Evolutionary conservation across 106 monocot species (phyloP), one percentile per base, ranked within the genome.

Genomic region (Dendrobium huoshanense): DNA sequence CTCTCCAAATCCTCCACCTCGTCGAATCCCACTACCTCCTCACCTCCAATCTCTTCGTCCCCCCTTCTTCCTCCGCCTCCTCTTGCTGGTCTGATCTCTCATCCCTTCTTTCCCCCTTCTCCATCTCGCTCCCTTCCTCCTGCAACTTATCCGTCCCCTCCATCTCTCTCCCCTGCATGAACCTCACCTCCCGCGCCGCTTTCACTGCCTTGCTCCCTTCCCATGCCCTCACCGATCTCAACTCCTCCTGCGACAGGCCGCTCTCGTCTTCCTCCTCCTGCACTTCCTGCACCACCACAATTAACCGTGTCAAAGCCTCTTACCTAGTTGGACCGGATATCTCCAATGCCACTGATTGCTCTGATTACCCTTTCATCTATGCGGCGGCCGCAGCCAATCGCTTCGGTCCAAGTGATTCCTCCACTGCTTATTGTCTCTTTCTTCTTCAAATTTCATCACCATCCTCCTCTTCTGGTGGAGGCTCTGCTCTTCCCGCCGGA

Each of bases 161-260:
- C 77, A 81, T 94, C 83, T 88, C 94, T 68, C 72, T 58, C 22
- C 85, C 86, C 2, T 97, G 96, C 90, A 88, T 88, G 90, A 92
- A 94, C 92, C 83, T 94, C 78, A 75, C 90, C 41, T 80, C 94
- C 44, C 79, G 80, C 27, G 9, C 83, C 73, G 79, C 78, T 7
- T 97, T 94, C 82, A 86, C 90, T 51, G 65, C 82, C 29, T 20
- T 67, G 33, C 88, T 94, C 17, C 83, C 84, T 0, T 2, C 72
- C 42, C 55, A 87, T 41, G 80, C 86, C 10, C 75, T 86, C 33
- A 42, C 24, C 17, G 87, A 87, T 67, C 78, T 91, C 75, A 24
- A 17, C 78, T 33, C 9, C 22, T 48, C 17, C 79, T 98, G 97
- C 87, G 86, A 86, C 77, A 77, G 44, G 1, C 89, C 86, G 27